Evolutionary conservation across 441 rosid genomes (phyloP).

Genomic region (Dalechampia spathulata): DNA sequence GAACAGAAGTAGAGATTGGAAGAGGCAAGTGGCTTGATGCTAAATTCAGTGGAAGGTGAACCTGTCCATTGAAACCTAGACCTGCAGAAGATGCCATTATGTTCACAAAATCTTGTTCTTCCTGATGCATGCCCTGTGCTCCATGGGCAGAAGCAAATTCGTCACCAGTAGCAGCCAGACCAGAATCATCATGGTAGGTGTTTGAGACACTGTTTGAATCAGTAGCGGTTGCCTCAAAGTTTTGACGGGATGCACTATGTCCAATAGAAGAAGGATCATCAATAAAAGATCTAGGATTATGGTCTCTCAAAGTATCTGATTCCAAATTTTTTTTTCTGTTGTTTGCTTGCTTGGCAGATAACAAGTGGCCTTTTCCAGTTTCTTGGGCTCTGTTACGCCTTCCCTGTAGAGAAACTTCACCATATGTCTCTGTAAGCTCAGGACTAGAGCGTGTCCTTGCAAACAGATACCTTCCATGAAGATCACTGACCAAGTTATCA

Average conservation of each 20-base stretch:
- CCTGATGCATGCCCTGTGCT: constrained; percentile 66
- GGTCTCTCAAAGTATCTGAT: constrained; percentile 39
- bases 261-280: constrained; percentile 47
- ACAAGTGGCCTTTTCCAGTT: constrained; percentile 47
- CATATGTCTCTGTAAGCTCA: constrained; percentile 74
- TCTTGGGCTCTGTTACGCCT: constrained; percentile 48
- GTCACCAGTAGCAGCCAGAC: constrained; percentile 40
- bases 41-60: constrained; percentile 58
- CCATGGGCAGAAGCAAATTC: constrained; percentile 47
- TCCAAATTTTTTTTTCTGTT: constrained; percentile 44
- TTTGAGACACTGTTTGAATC: constrained; percentile 43
- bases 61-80: constrained; percentile 70
- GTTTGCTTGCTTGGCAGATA: constrained; percentile 42
- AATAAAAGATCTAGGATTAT: too few species aligned
- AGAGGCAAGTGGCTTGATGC: constrained; percentile 58
- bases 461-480: constrained; percentile 67
- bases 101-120: constrained; percentile 76
- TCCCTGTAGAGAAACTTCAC: constrained; percentile 47
- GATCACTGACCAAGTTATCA: constrained; percentile 40
- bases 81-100: constrained; percentile 51
- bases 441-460: constrained; percentile 97
- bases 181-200: constrained; percentile 41
- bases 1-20: constrained; percentile 47
- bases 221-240: constrained; percentile 28
- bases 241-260: constrained; percentile 39